Base-by-base conservation (phyloP, 2,329 filamentous ascomycete genomes). In the Paraphoma sp. region DNA sequence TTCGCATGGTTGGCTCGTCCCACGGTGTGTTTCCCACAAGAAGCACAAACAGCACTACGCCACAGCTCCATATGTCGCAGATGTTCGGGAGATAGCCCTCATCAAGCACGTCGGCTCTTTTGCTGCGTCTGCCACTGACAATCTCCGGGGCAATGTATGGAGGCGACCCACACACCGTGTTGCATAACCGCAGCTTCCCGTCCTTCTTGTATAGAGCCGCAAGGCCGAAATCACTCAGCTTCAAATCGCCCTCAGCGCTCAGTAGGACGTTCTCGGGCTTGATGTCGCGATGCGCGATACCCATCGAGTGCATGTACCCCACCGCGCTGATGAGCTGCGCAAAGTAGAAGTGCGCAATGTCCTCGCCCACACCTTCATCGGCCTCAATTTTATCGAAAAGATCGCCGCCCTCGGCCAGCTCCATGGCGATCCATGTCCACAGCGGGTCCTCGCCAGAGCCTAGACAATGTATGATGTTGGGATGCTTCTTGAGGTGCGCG, bases 351-450 rank as follows among this genome's bases (percentile, higher is more conserved):
- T 99, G 96, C 33, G 95, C 94, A 72, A 99, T 92, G 74, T 98
- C 92, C 76, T 96, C 88, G 6, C 89, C 87, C n/a, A 98, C 92
- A 46, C 95, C 95, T 44, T 94, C 91, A 76, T 99, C 95, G 16
- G 95, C 93, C 79, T 99, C 96, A 68, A 99, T 98, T 82, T 99
- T 99, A 86, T 99, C 95, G 76, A 99, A 99, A 7, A 99, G 83
- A 74, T 99, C 95, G 10, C 95, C 95, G 42, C 95, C 95, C 68
- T 96, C 92, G 45, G 95, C 95, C 65, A 92, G 89, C 78, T 99
- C 95, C 93, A 99, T 97, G 40, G 93, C 94, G 67, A 99, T 97
- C 95, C 95, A 99, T 67, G 91, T 87, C 94, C 95, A 99, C 16
- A 89, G 80, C 0, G 83, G 71, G 74, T 99, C 93, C 76, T 97